These are phyloP conservation scores for Teunomyces cretensis DNA, from an alignment of 805 yeast genomes.

Conservation along the genomic window DNA sequence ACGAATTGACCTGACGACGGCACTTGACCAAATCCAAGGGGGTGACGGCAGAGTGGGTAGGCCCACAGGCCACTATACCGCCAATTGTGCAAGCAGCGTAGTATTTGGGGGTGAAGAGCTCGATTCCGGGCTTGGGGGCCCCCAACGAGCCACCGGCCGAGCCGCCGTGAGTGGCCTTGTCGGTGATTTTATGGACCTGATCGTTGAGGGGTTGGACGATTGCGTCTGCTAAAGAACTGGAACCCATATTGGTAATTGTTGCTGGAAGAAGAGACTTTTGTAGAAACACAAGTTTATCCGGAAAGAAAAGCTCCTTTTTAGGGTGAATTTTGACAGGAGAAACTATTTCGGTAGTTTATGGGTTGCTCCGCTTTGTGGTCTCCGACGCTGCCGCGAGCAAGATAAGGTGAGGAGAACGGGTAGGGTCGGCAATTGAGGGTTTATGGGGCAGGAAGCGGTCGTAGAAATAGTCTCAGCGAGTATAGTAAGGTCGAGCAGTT, in stretches of 20 bases:
- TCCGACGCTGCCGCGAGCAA: not conserved
- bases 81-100: constrained; percentile 74
- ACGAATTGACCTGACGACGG: constrained; percentile 82
- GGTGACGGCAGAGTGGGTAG: constrained; percentile 90
- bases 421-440: too few species aligned
- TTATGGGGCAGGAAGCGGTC: too few species aligned
- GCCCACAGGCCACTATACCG: constrained; percentile 90
- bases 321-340: too few species aligned
- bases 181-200: constrained; percentile 19
- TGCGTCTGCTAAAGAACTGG: constrained; percentile 22
- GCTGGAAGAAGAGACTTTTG: too few species aligned
- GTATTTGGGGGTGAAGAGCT: constrained; percentile 60
- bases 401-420: too few species aligned
- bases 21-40: constrained; percentile 93
- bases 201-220: constrained; percentile 32
- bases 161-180: constrained; percentile 9
- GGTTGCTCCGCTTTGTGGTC: not conserved
- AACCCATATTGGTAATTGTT: constrained; percentile 7
- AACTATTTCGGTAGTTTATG: too few species aligned
- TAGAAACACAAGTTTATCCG: too few species aligned
- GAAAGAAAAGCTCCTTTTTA: too few species aligned
- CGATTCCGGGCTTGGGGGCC: constrained; percentile 32
- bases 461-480: too few species aligned
- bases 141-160: constrained; percentile 3
- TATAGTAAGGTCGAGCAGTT: too few species aligned